phyloP scores from a whole-genome alignment of 352 stramenopile genomes.

The Phytophthora chlamydospora region DNA sequence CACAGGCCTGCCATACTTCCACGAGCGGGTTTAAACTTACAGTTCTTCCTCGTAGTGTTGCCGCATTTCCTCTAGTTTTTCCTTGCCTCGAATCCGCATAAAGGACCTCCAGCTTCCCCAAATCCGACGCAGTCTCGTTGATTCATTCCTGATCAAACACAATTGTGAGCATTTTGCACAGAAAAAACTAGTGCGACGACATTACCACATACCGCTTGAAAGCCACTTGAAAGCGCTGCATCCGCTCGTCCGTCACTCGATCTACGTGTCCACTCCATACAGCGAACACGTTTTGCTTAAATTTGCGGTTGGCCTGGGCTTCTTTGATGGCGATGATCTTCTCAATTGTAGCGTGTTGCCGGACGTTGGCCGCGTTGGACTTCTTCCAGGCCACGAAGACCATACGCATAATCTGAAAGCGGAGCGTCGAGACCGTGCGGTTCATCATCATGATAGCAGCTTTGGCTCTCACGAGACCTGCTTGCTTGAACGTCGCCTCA shows the following conservation, averaged over 20 bases:
- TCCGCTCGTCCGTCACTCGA: slow-evolving; percentile 61
- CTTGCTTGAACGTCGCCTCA: slow-evolving; percentile 79
- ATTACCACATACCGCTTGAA: slow-evolving; percentile 40
- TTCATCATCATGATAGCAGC: slow-evolving; percentile 87
- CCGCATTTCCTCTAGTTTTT: slow-evolving; percentile 62
- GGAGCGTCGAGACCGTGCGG: slow-evolving; percentile 56
- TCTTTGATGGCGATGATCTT: slow-evolving; percentile 75
- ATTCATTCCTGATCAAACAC: slow-evolving; percentile 48
- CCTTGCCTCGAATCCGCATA: slow-evolving; percentile 54
- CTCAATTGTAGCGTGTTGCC: slow-evolving; percentile 60
- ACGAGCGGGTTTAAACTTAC: slow-evolving; percentile 31
- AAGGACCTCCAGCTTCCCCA: slow-evolving; percentile 62
- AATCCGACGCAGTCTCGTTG: slow-evolving; percentile 45
- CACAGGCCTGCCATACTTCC: slow-evolving; percentile 1
- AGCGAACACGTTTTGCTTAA: slow-evolving; percentile 52
- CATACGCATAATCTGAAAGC: slow-evolving; percentile 76
- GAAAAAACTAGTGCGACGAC: neutral
- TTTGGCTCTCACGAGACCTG: slow-evolving; percentile 74
- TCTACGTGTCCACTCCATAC: slow-evolving; percentile 66
- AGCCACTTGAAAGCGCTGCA: slow-evolving; percentile 65
- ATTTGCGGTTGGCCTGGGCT: slow-evolving; percentile 52
- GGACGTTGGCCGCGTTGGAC: slow-evolving; percentile 49
- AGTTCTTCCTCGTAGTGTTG: slow-evolving; percentile 60
- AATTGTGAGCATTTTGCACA: neutral
- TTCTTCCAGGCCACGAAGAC: slow-evolving; percentile 81